phyloP scores from a whole-genome alignment of 495 filamentous ascomycete genomes.

The Annulohypoxylon nitens region DNA sequence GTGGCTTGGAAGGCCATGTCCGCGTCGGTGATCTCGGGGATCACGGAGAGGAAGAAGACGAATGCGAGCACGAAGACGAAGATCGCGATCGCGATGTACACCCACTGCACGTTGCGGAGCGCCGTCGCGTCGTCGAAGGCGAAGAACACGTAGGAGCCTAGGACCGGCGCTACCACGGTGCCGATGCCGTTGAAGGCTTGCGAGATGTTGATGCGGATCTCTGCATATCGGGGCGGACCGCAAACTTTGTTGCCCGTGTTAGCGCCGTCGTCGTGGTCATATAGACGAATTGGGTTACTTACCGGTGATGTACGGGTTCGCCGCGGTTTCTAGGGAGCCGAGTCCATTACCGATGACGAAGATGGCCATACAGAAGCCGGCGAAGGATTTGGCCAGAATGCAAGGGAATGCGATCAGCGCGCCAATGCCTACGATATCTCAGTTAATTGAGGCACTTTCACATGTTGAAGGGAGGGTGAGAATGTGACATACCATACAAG shows the following conservation, averaged over 20 bases:
- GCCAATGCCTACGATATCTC: conserved; percentile 39
- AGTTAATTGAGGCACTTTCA: conserved; percentile 3
- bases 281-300: conserved; percentile 39
- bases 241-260: conserved; percentile 56
- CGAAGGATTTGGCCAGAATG: conserved; percentile 66
- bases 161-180: conserved; percentile 70
- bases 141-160: conserved; percentile 79
- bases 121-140: conserved; percentile 63
- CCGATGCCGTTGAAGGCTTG: conserved; percentile 79
- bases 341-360: conserved; percentile 80
- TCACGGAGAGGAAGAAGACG: conserved; percentile 73
- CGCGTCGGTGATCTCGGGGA: conserved; percentile 81
- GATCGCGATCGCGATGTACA: conserved; percentile 77
- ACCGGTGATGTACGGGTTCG: conserved; percentile 73
- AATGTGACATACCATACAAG: conserved; percentile 60
- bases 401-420: conserved; percentile 58
- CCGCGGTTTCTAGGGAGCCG: conserved; percentile 77
- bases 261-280: conserved; percentile 20
- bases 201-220: conserved; percentile 76
- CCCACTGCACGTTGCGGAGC: conserved; percentile 76
- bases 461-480: conserved; percentile 54
- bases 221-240: conserved; percentile 75
- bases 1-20: conserved; percentile 72
- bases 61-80: conserved; percentile 75
- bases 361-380: conserved; percentile 76